Base-by-base conservation (phyloP, 2,329 filamentous ascomycete species). In the Diaporthe helianthi region DNA sequence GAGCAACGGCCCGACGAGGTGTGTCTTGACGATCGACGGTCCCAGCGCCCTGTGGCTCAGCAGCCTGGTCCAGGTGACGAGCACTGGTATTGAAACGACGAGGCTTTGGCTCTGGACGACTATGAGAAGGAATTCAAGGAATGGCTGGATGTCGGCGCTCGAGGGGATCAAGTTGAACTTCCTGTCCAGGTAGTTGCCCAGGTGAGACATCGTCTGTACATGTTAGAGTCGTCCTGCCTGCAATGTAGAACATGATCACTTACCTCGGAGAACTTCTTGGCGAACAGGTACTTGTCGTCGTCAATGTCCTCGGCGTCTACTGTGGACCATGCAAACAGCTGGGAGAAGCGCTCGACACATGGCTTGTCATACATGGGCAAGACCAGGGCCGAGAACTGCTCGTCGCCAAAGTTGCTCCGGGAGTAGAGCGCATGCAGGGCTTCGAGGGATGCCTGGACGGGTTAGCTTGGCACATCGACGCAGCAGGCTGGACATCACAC, bases 221-320 rank as follows among this genome's bases (percentile, higher is more conserved):
- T 31, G 60, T 75, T n/a, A 75, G 70, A 31, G 41, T 22, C 41
- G 6, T 9, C 41, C 12, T n/a, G 19, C 41, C 3, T 10, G 19
- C 19, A 19, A 22, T 10, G 8, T n/a, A 46, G 19, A n/a, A n/a
- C 8, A 19, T 44, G 41, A 24, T 4, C 36, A 2, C 81, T 73
- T 85, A 94, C 92, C 87, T 99, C 96, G 1, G 94, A 94, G 55
- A 98, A 88, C 80, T 97, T 98, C 82, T 98, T 98, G 49, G 93
- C 90, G 74, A 98, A 89, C 67, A 93, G 89, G 78, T 99, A 98
- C 77, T 94, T 97, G 76, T 94, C 91, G 76, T 97, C 93, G 73
- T 98, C 93, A 69, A 97, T 89, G 74, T 97, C 91, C 70, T 93
- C 88, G 3, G 93, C 87, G 72, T 94, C 91, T 52, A 95, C 90